Conservation (phyloP, 257 asterid species). For the Lantana camara region DNA sequence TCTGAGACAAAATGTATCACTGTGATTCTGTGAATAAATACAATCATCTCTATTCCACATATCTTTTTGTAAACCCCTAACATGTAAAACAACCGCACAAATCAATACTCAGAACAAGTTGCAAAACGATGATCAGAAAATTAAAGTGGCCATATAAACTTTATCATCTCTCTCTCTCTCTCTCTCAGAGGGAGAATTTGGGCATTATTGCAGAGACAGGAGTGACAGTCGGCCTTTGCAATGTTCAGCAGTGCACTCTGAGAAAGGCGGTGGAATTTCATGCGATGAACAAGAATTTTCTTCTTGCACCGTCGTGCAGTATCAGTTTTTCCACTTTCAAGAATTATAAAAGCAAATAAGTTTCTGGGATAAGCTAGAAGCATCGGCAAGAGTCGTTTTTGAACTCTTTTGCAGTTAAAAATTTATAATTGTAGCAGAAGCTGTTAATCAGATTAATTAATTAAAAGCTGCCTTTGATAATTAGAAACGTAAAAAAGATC, state of each 20-base stretch:
- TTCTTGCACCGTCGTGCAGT: no score
- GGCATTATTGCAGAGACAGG: conserved; percentile 28
- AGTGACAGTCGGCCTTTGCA: conserved; percentile 24
- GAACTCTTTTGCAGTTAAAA: no score
- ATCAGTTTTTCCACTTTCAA: no score
- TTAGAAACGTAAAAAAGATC: no score
- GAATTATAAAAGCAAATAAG: no score
- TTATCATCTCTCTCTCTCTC: not conserved
- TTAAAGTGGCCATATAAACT: not conserved
- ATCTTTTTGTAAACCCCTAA: conserved; percentile 19
- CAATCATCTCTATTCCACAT: not conserved
- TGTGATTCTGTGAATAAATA: not conserved
- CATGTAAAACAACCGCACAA: conserved; percentile 18
- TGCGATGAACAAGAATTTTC: no score
- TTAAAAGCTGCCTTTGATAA: no score
- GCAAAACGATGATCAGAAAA: conserved; percentile 9
- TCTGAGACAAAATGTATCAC: conserved; percentile 20
- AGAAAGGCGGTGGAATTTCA: no score
- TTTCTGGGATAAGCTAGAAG: no score
- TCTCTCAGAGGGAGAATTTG: not conserved
- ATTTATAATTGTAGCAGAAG: no score
- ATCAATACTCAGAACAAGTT: conserved; percentile 23
- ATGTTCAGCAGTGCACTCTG: conserved; percentile 9
- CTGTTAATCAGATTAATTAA: no score
- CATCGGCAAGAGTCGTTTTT: no score